phyloP scores from a whole-genome alignment of 768 basidiomycete genomes.

The Naganishia onofrii region DNA sequence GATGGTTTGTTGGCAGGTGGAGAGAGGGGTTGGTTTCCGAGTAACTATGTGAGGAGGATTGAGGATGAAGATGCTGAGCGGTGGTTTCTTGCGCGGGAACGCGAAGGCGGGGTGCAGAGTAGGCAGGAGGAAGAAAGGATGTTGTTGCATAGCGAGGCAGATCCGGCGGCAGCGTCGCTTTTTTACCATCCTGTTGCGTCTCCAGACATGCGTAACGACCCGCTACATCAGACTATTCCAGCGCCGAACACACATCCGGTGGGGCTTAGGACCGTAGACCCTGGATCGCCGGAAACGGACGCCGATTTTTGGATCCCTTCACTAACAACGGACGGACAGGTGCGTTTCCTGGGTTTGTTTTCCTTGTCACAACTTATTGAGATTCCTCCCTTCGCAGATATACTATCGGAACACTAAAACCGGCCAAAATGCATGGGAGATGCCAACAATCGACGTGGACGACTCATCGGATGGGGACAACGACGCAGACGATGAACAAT shows the following conservation, averaged over 20 bases:
- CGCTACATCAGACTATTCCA: neutral
- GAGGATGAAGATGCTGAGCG: conserved; percentile 71
- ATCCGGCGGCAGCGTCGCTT: neutral
- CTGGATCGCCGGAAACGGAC: neutral
- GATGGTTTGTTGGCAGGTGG: conserved; percentile 79
- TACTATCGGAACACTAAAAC: conserved; percentile 82
- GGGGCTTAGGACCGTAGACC: neutral
- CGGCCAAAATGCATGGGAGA: conserved; percentile 65
- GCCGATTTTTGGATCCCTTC: conserved; percentile 86
- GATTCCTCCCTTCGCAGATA: conserved; percentile 60
- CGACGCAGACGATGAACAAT: neutral
- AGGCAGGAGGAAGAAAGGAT: conserved; percentile 25
- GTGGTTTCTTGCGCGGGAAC: conserved; percentile 58
- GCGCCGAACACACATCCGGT: neutral
- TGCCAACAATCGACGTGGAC: conserved; percentile 57
- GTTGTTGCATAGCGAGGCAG: neutral
- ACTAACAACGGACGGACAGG: conserved; percentile 77
- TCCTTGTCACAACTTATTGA: too few species aligned
- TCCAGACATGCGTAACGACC: neutral
- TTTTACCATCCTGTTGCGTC: conserved; percentile 10
- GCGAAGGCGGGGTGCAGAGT: conserved; percentile 33
- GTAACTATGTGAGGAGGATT: conserved; percentile 82
- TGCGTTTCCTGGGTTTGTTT: too few species aligned
- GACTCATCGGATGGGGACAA: conserved; percentile 12
- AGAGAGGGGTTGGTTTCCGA: conserved; percentile 84